Conservation (phyloP, 78 protist genomes). For the Capsaspora owczarzaki region DNA sequence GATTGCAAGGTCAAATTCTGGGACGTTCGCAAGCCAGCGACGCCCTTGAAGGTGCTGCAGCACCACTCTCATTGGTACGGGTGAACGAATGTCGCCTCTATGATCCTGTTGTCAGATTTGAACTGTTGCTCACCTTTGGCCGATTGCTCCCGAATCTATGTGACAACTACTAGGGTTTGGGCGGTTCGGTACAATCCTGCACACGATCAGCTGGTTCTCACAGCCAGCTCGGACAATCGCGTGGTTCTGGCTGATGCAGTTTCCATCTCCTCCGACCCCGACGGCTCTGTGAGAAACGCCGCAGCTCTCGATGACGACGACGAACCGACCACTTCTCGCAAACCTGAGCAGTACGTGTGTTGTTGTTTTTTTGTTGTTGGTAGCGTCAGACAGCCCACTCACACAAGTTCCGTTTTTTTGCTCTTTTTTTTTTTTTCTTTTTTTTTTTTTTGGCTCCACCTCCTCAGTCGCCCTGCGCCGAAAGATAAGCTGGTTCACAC, state of each 20-base stretch:
- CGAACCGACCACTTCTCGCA: too few species aligned
- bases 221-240: slow-evolving; percentile 35
- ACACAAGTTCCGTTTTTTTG: background rate
- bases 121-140: too few species aligned
- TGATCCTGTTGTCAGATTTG: background rate
- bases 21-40: slow-evolving; percentile 28
- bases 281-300: background rate
- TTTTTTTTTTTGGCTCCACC: background rate
- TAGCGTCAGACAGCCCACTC: background rate
- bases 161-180: slow-evolving; percentile 38
- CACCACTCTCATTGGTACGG: slow-evolving; percentile 36
- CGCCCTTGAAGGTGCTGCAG: background rate
- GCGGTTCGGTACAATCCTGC: slow-evolving; percentile 32
- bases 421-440: background rate
- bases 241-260: slow-evolving; percentile 44
- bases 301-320: background rate
- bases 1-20: slow-evolving; percentile 41
- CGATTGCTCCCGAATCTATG: too few species aligned
- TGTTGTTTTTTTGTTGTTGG: too few species aligned
- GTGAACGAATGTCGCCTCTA: background rate
- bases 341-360: too few species aligned
- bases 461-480: background rate
- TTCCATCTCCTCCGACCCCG: slow-evolving; percentile 20
- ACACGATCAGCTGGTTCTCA: slow-evolving; percentile 54
- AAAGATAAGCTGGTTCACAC: background rate